Conservation (phyloP, 192 early-diverging fungal genomes). For the Globomyces pollinis-pini region DNA sequence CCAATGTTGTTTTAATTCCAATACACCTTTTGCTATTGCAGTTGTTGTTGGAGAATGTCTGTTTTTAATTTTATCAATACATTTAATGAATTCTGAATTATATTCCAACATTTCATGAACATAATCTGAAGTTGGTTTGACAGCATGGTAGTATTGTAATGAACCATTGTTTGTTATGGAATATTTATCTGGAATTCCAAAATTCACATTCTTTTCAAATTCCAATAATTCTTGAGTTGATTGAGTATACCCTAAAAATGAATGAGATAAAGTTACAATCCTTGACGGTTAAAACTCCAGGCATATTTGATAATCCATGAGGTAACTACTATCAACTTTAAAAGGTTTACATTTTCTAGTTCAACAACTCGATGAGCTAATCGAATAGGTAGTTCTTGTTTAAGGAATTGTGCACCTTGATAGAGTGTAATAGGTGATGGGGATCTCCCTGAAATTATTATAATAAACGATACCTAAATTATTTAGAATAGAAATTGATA, state of each 20-base stretch:
- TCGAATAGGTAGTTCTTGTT: constrained; percentile 80
- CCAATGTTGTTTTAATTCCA: constrained; percentile 79
- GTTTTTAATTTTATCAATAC: constrained; percentile 85
- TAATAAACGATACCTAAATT: not conserved
- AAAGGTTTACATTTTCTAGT: constrained; percentile 82
- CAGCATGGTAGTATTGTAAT: constrained; percentile 26
- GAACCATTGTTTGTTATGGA: constrained; percentile 26
- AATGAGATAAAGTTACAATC: constrained; percentile 43
- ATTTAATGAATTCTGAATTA: constrained; percentile 76
- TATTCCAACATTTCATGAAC: constrained; percentile 65
- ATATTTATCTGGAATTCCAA: constrained; percentile 31
- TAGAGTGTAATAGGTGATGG: constrained; percentile 32
- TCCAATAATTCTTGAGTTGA: constrained; percentile 68
- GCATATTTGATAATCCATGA: constrained; percentile 79
- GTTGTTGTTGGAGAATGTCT: constrained; percentile 90
- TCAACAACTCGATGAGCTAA: constrained; percentile 91
- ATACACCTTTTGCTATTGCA: constrained; percentile 86
- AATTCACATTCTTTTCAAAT: constrained; percentile 43
- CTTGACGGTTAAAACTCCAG: constrained; percentile 81
- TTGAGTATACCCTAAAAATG: constrained; percentile 64
- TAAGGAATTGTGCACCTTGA: constrained; percentile 45
- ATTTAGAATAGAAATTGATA: not conserved
- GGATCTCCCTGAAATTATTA: constrained; percentile 18
- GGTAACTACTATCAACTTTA: too few species aligned
- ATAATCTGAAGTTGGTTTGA: constrained; percentile 5